Conservation (phyloP, 2,329 filamentous ascomycete genomes). For the Sporothrix phasma region DNA sequence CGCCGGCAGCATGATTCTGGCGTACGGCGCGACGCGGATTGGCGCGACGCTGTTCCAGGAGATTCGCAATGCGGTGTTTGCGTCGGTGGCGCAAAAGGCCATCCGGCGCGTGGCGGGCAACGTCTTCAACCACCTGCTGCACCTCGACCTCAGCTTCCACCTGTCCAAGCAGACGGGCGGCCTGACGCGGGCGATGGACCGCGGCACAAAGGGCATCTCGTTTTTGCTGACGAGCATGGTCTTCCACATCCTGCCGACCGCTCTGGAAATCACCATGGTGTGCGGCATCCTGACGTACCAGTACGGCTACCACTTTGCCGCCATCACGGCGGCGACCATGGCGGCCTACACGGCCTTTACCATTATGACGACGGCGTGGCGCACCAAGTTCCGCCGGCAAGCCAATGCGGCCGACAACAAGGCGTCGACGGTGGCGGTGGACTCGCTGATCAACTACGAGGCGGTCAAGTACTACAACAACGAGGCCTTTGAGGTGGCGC, state of each 20-base stretch:
- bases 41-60: slow-evolving; percentile 87
- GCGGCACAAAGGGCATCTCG: slow-evolving; percentile 96
- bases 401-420: slow-evolving; percentile 95
- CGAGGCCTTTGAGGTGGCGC: slow-evolving; percentile 82
- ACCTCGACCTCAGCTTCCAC: slow-evolving; percentile 87
- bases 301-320: slow-evolving; percentile 84
- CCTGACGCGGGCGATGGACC: slow-evolving; percentile 84
- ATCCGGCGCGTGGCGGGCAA: slow-evolving; percentile 85
- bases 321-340: slow-evolving; percentile 87
- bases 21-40: slow-evolving; percentile 81
- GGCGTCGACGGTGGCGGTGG: slow-evolving; percentile 88
- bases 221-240: slow-evolving; percentile 97
- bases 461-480: slow-evolving; percentile 99
- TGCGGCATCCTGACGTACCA: slow-evolving; percentile 95
- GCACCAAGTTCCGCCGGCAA: slow-evolving; percentile 90
- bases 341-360: slow-evolving; percentile 92
- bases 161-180: slow-evolving; percentile 90
- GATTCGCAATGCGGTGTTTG: slow-evolving; percentile 90
- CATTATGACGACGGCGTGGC: slow-evolving; percentile 91
- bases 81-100: slow-evolving; percentile 91
- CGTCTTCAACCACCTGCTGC: slow-evolving; percentile 83
- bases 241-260: slow-evolving; percentile 90
- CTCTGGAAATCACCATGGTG: slow-evolving; percentile 87
- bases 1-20: slow-evolving; percentile 85
- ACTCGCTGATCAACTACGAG: slow-evolving; percentile 97